Conservation (phyloP, 2,329 filamentous ascomycete genomes). For the Didymella exigua region DNA sequence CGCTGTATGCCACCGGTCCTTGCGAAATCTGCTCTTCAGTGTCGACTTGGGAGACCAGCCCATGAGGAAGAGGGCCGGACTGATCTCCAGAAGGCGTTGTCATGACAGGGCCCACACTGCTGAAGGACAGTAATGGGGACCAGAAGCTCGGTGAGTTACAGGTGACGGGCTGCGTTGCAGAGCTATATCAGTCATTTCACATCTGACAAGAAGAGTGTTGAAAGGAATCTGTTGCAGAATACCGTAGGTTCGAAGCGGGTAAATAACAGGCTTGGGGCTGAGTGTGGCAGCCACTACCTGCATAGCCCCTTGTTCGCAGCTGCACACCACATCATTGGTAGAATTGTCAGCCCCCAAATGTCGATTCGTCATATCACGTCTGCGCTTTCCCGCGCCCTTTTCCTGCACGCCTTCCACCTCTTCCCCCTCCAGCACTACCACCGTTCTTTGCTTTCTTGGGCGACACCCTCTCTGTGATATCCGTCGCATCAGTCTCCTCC, state of each 20-base stretch:
- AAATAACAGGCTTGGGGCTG: background rate
- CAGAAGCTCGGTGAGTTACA: background rate
- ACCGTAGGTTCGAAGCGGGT: background rate
- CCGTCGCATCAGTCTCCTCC: constrained; percentile 42
- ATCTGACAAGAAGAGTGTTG: background rate
- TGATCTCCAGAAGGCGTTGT: background rate
- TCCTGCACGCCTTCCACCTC: background rate
- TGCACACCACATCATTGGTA: background rate
- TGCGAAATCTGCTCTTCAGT: background rate
- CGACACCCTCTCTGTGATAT: constrained; percentile 30
- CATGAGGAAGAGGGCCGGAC: background rate
- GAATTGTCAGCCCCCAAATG: background rate
- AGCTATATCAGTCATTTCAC: background rate
- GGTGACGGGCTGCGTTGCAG: too few relatives aligned
- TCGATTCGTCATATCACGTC: background rate
- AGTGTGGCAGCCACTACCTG: background rate
- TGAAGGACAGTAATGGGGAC: background rate
- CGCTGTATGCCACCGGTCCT: background rate
- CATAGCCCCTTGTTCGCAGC: background rate
- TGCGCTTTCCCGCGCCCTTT: background rate
- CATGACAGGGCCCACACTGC: background rate
- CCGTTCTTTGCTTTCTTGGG: constrained; percentile 22
- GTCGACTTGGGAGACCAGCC: background rate
- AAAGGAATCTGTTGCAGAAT: background rate
- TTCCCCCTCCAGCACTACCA: constrained; percentile 18